Base-by-base conservation (phyloP, 2,329 filamentous ascomycete species). In the Colletotrichum sublineola region DNA sequence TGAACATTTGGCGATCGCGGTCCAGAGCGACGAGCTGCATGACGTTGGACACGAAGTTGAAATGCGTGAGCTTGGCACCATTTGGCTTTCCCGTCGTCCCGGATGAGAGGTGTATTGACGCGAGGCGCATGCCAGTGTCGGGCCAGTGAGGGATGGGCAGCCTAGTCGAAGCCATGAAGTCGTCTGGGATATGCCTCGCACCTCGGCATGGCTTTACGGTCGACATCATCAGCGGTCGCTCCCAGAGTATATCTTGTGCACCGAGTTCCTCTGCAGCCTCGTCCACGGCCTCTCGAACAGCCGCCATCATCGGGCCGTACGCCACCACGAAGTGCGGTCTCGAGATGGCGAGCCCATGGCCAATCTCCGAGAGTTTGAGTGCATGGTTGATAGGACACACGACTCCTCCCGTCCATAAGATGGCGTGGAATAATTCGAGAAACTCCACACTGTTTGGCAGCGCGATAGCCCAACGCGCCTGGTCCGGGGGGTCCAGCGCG, bases 61-160 rank as follows among this genome's bases (percentile, higher is more conserved):
- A 81, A 81, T 98, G 96, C 9, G 90, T 93, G 42, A 98, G 86
- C 89, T 94, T 93, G 18, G 98, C 96, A 20, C 95, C 96, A 82
- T 98, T 98, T 0, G 96, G 95, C 63, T 95, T 84, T 2, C 96
- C 96, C 0, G 96, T 98, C 0, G 96, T 98, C 9, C 96, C 96
- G 80, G 83, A 68, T 1, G 77, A 78, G 12, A 78, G 74, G 60
- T 84, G 82, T 29, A 84, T 83, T 1, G 81, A 82, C 5, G 82
- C 82, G 7, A 82, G 71, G 20, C 81, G 79, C 18, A 74, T 73
- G 0, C 76, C 65, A 0, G 82, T 83, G 67, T 84, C 78, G 0
- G 68, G 7, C 75, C 78, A 81, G 62, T 83, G 80, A 18, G 83
- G 83, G 9, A 84, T 77, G 1, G 78, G 63, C 3, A 84, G 77